Percentiles rank a stretch among this genome's conserved stretches.
These are phyloP conservation scores for Pyricularia grisea DNA, from an alignment of 2,329 filamentous ascomycete genomes.

Conservation along the genomic window DNA sequence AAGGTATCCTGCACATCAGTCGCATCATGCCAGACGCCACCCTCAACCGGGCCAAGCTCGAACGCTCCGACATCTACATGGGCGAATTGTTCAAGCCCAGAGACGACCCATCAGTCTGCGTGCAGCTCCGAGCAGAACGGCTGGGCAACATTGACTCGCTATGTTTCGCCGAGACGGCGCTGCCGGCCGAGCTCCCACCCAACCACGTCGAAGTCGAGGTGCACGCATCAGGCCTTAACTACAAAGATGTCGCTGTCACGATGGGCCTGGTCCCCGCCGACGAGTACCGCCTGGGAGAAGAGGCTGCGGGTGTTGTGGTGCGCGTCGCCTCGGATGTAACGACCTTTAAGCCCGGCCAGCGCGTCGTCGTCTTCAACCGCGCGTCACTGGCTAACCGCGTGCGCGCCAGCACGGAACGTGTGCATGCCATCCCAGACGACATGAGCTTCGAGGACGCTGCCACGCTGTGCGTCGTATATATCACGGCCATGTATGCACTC, in stretches of 20 bases:
- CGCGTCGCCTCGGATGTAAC: slow-evolving; percentile 15
- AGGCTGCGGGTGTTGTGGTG: slow-evolving; percentile 19
- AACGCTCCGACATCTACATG: neutral
- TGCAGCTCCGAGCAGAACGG: neutral
- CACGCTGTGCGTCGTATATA: slow-evolving; percentile 19
- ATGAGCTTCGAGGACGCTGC: slow-evolving; percentile 23
- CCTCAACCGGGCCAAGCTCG: neutral
- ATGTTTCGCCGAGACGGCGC: neutral
- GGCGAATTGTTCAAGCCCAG: neutral
- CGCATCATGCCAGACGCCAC: neutral
- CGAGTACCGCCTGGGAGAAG: slow-evolving; percentile 19
- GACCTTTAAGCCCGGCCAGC: neutral
- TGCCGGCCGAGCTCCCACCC: neutral
- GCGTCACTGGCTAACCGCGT: neutral
- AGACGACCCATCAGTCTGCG: neutral
- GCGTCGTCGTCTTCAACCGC: neutral
- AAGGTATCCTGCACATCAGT: neutral
- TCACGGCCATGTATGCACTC: slow-evolving; percentile 20
- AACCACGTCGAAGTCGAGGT: slow-evolving; percentile 20
- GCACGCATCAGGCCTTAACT: slow-evolving; percentile 22
- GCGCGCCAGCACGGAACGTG: neutral
- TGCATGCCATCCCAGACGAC: slow-evolving; percentile 17
- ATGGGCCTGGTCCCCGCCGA: slow-evolving; percentile 19
- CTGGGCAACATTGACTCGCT: slow-evolving; percentile 1
- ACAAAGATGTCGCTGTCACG: slow-evolving; percentile 25